Evolutionary conservation across 2,329 filamentous ascomycete genomes (phyloP).

Genomic region (Ascochyta lentis): DNA sequence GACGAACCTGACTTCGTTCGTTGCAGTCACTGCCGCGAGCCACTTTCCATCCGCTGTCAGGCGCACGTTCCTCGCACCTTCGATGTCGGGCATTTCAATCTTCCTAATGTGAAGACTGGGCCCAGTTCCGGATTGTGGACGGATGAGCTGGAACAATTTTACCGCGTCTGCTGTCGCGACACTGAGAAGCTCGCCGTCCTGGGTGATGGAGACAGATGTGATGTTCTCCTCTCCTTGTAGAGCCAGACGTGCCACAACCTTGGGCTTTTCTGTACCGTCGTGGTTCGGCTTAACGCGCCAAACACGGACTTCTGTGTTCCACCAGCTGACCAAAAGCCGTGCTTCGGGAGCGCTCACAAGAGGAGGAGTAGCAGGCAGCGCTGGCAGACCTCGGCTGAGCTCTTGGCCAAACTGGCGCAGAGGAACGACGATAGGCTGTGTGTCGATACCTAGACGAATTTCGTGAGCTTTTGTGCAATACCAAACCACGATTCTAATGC

Average conservation of each 20-base stretch:
- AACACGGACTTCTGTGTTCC: constrained; percentile 84
- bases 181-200: constrained; percentile 75
- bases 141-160: constrained; percentile 76
- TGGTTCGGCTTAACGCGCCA: constrained; percentile 69
- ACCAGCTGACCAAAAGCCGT: constrained; percentile 86
- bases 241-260: constrained; percentile 49
- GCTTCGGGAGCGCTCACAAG: constrained; percentile 75
- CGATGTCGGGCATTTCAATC: constrained; percentile 65
- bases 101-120: constrained; percentile 74
- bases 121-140: constrained; percentile 58
- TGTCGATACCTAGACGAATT: constrained; percentile 73
- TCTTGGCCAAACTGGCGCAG: constrained; percentile 79
- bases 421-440: constrained; percentile 81
- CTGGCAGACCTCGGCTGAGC: constrained; percentile 81
- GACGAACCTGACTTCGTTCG: constrained; percentile 56
- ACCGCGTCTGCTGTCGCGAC: constrained; percentile 76
- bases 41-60: constrained; percentile 75
- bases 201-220: constrained; percentile 74
- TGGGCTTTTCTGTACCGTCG: constrained; percentile 53
- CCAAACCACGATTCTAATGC: constrained; percentile 28
- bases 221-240: constrained; percentile 77
- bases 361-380: constrained; percentile 79
- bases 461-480: neutral
- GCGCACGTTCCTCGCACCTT: constrained; percentile 74
- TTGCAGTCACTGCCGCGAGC: constrained; percentile 63